Evolutionary conservation across 176 grass and related monocot genomes (phyloP).

Genomic region (Cenchrus purpureus): DNA sequence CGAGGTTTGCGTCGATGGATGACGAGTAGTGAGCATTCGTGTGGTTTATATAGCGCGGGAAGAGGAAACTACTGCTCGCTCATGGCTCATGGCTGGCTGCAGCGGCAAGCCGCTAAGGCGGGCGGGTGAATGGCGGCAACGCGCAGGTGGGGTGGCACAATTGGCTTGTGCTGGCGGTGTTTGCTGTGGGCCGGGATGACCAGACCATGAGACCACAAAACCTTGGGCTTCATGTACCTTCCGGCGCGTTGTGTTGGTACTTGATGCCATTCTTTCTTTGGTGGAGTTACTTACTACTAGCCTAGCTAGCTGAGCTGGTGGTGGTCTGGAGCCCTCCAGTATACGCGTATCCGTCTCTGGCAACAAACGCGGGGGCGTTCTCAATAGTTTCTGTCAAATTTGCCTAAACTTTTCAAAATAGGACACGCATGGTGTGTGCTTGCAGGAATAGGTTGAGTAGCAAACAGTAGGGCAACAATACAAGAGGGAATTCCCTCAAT

Average conservation of each 20-base stretch:
- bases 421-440: too few relatives aligned
- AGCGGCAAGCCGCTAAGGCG: not conserved
- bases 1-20: slow-evolving; percentile 28
- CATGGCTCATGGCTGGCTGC: not conserved
- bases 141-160: not conserved
- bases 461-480: too few relatives aligned
- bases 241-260: not conserved
- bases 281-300: not conserved
- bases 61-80: not conserved
- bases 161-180: not conserved
- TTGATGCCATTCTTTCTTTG: not conserved
- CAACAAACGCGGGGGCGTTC: too few relatives aligned
- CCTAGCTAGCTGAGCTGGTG: not conserved
- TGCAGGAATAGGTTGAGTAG: too few relatives aligned
- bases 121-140: not conserved
- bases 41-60: slow-evolving; percentile 19
- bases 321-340: not conserved
- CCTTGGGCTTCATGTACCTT: slow-evolving; percentile 13
- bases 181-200: not conserved
- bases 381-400: not conserved
- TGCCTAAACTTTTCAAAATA: not conserved
- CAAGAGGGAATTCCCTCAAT: too few relatives aligned
- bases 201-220: not conserved
- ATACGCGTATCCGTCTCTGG: not conserved
- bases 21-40: not conserved